These are phyloP conservation scores for Mortierella sp. DNA, from an alignment of 371 early-diverging fungal species.

Conservation along the genomic window DNA sequence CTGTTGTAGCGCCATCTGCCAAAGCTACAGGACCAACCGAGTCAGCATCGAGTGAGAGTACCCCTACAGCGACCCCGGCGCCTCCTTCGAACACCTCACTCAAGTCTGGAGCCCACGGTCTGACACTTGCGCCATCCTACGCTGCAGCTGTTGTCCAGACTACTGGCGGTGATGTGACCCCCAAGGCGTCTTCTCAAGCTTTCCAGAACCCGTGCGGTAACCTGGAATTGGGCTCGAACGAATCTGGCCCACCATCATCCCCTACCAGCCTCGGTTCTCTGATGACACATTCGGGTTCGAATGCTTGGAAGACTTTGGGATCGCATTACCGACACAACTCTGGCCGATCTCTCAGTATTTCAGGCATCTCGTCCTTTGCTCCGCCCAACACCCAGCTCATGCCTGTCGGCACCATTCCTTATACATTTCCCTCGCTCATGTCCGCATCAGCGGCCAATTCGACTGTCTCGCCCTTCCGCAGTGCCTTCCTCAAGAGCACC, in stretches of 20 bases:
- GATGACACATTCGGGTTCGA: not conserved
- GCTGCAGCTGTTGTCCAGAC: conserved; percentile 25
- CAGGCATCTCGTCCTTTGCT: not conserved
- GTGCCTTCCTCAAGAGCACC: not conserved
- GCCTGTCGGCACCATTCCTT: not conserved
- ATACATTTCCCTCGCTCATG: not conserved
- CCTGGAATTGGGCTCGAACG: not conserved
- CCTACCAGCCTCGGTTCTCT: not conserved
- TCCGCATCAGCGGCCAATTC: not conserved
- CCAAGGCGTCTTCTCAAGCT: not conserved
- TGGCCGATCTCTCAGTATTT: not conserved
- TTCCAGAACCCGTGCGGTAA: not conserved
- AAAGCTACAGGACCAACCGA: not conserved
- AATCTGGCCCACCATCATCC: conserved; percentile 2
- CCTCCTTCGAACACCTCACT: not conserved
- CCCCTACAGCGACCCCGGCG: not conserved
- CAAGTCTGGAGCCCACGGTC: not conserved
- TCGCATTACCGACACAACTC: conserved; percentile 7
- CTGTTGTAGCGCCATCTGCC: conserved; percentile 6
- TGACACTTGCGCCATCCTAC: conserved; percentile 21
- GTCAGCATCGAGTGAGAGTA: not conserved
- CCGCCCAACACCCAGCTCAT: not conserved
- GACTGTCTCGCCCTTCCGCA: not conserved
- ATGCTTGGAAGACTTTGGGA: conserved; percentile 4
- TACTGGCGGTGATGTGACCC: not conserved